Base-by-base conservation (phyloP, 2,329 filamentous ascomycete species). In the Rhinocladiella mackenziei region DNA sequence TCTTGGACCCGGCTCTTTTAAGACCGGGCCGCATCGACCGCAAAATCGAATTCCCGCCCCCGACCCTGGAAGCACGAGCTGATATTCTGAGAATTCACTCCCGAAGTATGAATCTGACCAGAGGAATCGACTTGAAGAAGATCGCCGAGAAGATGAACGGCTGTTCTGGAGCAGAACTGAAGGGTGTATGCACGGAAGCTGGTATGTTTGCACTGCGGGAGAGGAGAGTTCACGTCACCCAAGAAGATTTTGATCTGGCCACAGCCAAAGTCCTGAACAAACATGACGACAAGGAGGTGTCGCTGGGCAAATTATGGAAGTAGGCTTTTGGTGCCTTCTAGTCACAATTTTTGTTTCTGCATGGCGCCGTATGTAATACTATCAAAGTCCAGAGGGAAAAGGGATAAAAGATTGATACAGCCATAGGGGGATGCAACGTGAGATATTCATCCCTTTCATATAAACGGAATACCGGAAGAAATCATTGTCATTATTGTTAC, bases 121-220 rank as follows among this genome's bases (percentile, higher is more conserved):
- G 92, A 62, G 92, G 92, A 39, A 97, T 98, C 73, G 94, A 98
- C 70, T 74, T 98, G 55, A 94, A 80, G 60, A 98, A 98, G 81
- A 94, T 97, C 60, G 92, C 92, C 20, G 92, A 98, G 76, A 97
- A 97, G 80, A 98, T 98, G 92, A 96, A 96, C 62, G 92, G 92
- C 39, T 98, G 92, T 70, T 96, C 89, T 2, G 92, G 92, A 50
- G 92, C 92, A 42, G 92, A 98, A 71, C 71, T 98, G 59, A 98
- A 98, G 80, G 92, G 92, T 73, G 92, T 98, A 35, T 98, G 92
- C 67, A 98, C 92, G 33, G 92, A 98, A 69, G 89, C 92, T 2
- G 92, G 92, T 60, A 98, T 98, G 92, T 98, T 92, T 64, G 92
- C 92, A 10, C 76, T 98, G 54, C 83, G 92, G 58, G 92, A 98